Conservation (phyloP, 768 basidiomycete species). For the Phallus indusiatus region DNA sequence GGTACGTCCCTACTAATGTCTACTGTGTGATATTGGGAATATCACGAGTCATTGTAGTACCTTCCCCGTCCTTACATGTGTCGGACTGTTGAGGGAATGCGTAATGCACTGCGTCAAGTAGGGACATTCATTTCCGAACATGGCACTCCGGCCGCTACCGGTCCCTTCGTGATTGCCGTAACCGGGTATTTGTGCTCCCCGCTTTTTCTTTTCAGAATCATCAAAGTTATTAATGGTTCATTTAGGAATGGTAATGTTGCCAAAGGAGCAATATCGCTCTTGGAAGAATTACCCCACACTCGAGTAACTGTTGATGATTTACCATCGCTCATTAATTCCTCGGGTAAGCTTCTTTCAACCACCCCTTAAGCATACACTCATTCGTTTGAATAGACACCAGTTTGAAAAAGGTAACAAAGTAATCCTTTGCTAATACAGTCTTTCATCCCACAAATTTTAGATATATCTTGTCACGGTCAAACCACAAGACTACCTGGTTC, state of each 20-base stretch:
- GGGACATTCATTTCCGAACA: slow-evolving; percentile 44
- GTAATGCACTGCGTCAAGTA: slow-evolving; percentile 43
- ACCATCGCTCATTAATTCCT: slow-evolving; percentile 40
- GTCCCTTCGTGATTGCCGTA: slow-evolving; percentile 72
- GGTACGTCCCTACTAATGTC: slow-evolving; percentile 32
- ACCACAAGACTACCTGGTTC: slow-evolving; percentile 60
- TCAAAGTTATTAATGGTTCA: background rate
- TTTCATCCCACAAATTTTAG: slow-evolving; percentile 25
- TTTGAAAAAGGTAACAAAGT: slow-evolving; percentile 41
- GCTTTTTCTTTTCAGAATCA: background rate
- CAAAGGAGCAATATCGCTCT: slow-evolving; percentile 62
- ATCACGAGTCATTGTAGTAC: slow-evolving; percentile 33
- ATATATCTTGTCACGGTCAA: slow-evolving; percentile 69
- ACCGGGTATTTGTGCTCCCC: slow-evolving; percentile 51
- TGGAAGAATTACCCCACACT: slow-evolving; percentile 60
- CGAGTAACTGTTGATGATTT: slow-evolving; percentile 50
- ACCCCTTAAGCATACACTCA: too few relatives aligned
- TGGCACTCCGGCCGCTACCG: slow-evolving; percentile 53
- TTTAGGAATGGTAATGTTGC: slow-evolving; percentile 74
- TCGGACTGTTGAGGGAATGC: slow-evolving; percentile 46
- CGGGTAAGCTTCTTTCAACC: too few relatives aligned
- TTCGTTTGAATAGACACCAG: slow-evolving; percentile 53
- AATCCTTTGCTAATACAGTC: too few relatives aligned
- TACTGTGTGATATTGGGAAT: background rate
- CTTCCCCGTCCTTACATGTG: slow-evolving; percentile 76